A percentile compares a stretch with the other conserved stretches of the same genome.
These are phyloP conservation scores for Calvatia gigantea DNA, from an alignment of 768 basidiomycete genomes.

Conservation along the genomic window DNA sequence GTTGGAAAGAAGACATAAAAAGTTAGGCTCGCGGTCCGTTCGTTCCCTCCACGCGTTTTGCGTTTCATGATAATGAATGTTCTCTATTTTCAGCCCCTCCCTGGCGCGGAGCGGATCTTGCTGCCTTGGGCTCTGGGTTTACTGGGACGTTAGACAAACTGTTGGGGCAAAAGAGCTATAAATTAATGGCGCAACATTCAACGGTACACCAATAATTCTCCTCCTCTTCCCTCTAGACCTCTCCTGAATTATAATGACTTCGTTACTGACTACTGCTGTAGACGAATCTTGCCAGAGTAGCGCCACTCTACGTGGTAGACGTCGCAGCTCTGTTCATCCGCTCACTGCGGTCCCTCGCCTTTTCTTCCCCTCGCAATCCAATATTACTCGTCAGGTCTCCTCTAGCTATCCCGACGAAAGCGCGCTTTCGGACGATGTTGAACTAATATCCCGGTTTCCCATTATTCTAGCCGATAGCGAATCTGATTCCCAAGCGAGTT, in stretches of 20 bases:
- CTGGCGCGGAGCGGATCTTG: slow-evolving; percentile 10
- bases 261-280: slow-evolving; percentile 8
- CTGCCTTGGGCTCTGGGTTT: neutral
- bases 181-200: no score
- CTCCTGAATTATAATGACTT: neutral
- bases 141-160: no score
- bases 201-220: no score
- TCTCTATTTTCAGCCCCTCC: neutral
- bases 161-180: no score
- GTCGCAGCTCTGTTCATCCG: slow-evolving; percentile 35
- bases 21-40: neutral
- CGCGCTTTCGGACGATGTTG: slow-evolving; percentile 29
- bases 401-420: slow-evolving; percentile 19
- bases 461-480: neutral
- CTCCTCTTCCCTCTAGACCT: neutral
- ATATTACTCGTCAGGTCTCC: neutral
- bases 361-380: slow-evolving; percentile 15
- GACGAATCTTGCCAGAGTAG: slow-evolving; percentile 31
- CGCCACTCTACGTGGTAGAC: slow-evolving; percentile 28
- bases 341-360: slow-evolving; percentile 26
- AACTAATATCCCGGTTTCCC: slow-evolving; percentile 11
- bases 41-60: neutral
- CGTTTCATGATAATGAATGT: neutral
- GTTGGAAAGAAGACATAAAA: neutral
- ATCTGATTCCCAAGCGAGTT: neutral